Conservation (phyloP, 352 stramenopile genomes). For the Phytopythium cucurbitacearum region DNA sequence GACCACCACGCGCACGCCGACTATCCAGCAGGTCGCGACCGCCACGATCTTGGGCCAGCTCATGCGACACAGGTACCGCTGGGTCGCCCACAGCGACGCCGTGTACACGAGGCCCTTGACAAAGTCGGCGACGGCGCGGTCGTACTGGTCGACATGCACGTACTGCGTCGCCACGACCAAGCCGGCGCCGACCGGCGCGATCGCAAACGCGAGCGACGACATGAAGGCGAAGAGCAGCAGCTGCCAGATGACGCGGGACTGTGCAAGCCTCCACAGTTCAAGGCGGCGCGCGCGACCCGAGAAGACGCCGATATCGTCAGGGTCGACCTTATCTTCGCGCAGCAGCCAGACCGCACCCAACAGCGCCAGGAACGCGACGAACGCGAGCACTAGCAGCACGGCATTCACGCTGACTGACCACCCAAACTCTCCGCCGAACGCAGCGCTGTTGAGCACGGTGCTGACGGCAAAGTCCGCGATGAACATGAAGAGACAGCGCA, state of each 20-base stretch:
- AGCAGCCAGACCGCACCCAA: constrained; percentile 47
- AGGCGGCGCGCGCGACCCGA: constrained; percentile 18
- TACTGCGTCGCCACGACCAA: constrained; percentile 59
- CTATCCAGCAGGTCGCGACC: constrained; percentile 43
- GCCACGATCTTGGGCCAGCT: constrained; percentile 54
- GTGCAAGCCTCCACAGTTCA: constrained; percentile 56
- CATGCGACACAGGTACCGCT: constrained; percentile 44
- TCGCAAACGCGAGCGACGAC: constrained; percentile 46
- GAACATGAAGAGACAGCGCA: constrained; percentile 35
- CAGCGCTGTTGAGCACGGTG: constrained; percentile 42
- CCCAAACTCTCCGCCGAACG: constrained; percentile 59
- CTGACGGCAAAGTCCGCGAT: constrained; percentile 48
- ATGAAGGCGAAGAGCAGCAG: constrained; percentile 66
- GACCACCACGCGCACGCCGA: constrained; percentile 48
- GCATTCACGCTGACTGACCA: constrained; percentile 25
- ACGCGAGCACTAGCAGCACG: constrained; percentile 32
- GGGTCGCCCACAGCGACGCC: constrained; percentile 46
- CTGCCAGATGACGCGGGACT: constrained; percentile 73
- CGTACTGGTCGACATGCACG: constrained; percentile 40
- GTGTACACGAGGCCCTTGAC: constrained; percentile 56
- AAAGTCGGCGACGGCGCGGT: constrained; percentile 37
- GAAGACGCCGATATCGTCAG: too few relatives aligned
- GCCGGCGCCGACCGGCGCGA: constrained; percentile 38
- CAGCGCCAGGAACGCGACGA: constrained; percentile 32
- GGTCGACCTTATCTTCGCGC: constrained; percentile 32